phyloP scores from a whole-genome alignment of 1,284 basidiomycete genomes.

The Heterobasidion annosum region DNA sequence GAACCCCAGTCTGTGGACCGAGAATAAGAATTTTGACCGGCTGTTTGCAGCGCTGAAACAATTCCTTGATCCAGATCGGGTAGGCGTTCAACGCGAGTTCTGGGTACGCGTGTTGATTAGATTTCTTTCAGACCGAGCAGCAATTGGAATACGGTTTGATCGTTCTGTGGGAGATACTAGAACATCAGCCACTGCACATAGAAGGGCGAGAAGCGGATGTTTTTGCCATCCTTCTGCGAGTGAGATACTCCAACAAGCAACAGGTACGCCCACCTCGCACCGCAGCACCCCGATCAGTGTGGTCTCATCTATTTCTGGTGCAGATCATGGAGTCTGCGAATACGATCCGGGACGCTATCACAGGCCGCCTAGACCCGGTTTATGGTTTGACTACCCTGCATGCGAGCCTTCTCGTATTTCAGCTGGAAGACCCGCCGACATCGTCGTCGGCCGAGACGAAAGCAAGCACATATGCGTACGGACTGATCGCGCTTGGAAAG shows the following conservation, averaged over 20 bases:
- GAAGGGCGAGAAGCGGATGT: conserved; percentile 69
- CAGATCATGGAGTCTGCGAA: conserved; percentile 60
- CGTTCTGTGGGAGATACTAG: conserved; percentile 68
- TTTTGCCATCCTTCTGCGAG: conserved; percentile 50
- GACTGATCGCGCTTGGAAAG: conserved; percentile 71
- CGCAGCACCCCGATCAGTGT: not conserved
- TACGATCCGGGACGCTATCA: conserved; percentile 65
- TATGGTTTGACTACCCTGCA: conserved; percentile 78
- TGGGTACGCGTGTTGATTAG: conserved; percentile 10
- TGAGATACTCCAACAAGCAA: conserved; percentile 60
- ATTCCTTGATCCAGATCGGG: conserved; percentile 51
- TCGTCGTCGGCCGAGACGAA: conserved; percentile 39
- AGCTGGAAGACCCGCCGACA: conserved; percentile 35
- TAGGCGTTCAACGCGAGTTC: conserved; percentile 18
- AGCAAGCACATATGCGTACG: conserved; percentile 67
- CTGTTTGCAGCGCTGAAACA: conserved; percentile 54
- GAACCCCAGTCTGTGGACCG: conserved; percentile 54
- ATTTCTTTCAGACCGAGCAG: conserved; percentile 39
- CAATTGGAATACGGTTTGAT: conserved; percentile 67
- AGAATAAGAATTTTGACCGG: conserved; percentile 54
- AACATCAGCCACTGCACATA: conserved; percentile 53
- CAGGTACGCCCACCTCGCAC: conserved; percentile 36
- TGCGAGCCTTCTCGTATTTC: conserved; percentile 55
- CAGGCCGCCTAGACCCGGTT: conserved; percentile 65
- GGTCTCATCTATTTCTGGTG: conserved; percentile 5